These are phyloP conservation scores for Paxillus ammoniavirescens DNA, from an alignment of 768 basidiomycete species.

Conservation along the genomic window DNA sequence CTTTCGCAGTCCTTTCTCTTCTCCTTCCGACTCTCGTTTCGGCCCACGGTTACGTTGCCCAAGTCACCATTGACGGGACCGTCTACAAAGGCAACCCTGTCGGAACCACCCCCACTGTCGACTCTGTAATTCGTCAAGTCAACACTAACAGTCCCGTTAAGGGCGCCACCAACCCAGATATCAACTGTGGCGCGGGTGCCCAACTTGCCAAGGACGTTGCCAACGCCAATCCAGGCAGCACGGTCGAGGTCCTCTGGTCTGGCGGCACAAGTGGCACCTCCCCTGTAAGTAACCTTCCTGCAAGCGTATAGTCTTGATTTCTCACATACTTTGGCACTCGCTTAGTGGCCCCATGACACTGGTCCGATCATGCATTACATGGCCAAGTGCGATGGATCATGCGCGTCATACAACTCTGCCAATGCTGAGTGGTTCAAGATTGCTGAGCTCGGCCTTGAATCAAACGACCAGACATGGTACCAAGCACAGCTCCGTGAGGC, in stretches of 20 bases:
- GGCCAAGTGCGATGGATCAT: conserved; percentile 57
- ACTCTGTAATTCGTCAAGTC: conserved; percentile 43
- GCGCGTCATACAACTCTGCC: conserved; percentile 52
- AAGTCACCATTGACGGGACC: conserved; percentile 28
- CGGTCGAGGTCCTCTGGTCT: conserved; percentile 51
- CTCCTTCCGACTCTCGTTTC: conserved; percentile 24
- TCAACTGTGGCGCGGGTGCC: conserved; percentile 60
- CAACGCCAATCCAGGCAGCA: conserved; percentile 58
- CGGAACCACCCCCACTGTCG: conserved; percentile 22
- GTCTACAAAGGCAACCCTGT: conserved; percentile 30
- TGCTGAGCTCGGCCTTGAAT: conserved; percentile 45
- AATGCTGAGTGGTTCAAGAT: conserved; percentile 75
- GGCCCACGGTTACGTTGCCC: conserved; percentile 27
- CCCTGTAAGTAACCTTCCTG: conserved; percentile 17
- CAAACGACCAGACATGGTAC: conserved; percentile 41
- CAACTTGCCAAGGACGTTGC: conserved; percentile 45
- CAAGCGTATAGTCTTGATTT: background rate
- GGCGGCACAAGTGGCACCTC: conserved; percentile 36
- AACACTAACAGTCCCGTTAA: conserved; percentile 47
- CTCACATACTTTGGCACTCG: background rate
- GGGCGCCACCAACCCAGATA: conserved; percentile 50
- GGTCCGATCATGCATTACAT: conserved; percentile 76
- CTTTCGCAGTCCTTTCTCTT: conserved; percentile 10
- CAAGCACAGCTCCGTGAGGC: conserved; percentile 48
- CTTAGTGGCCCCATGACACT: conserved; percentile 51